Evolutionary conservation across 805 yeast species (phyloP).

Genomic region (Ogataea glucozyma): DNA sequence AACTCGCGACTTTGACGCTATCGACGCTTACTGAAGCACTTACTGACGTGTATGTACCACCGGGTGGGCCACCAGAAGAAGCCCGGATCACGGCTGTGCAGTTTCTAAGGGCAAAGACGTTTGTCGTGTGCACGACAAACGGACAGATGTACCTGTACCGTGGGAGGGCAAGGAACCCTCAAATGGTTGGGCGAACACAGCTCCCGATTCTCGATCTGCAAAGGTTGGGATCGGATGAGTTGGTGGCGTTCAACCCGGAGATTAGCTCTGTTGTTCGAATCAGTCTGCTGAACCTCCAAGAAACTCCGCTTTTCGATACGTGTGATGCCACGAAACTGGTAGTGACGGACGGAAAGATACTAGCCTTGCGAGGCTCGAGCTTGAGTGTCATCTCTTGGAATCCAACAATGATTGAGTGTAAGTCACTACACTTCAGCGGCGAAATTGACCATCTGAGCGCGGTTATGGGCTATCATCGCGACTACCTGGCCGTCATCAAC

Average conservation of each 20-base stretch:
- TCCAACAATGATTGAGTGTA: not conserved
- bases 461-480: constrained; percentile 2
- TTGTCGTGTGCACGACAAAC: constrained; percentile 3
- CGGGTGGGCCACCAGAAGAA: too few species aligned
- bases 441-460: constrained; percentile 1
- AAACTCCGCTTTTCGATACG: constrained; percentile 6
- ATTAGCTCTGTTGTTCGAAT: not conserved
- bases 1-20: not conserved
- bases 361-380: not conserved
- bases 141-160: not conserved
- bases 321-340: not conserved
- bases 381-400: not conserved
- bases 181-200: not conserved
- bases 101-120: not conserved
- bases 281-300: not conserved
- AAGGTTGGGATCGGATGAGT: not conserved
- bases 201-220: not conserved
- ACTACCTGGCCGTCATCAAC: constrained; percentile 6
- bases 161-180: too few species aligned
- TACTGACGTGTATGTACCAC: not conserved
- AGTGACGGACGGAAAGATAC: not conserved
- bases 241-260: constrained; percentile 8
- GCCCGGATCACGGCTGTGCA: constrained; percentile 1
- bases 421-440: constrained; percentile 9
- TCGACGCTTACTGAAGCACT: not conserved